A percentile compares a stretch with the other conserved stretches of the same genome.
phyloP scores from a whole-genome alignment of 2,329 filamentous ascomycete genomes.

The Madurella mycetomatis region DNA sequence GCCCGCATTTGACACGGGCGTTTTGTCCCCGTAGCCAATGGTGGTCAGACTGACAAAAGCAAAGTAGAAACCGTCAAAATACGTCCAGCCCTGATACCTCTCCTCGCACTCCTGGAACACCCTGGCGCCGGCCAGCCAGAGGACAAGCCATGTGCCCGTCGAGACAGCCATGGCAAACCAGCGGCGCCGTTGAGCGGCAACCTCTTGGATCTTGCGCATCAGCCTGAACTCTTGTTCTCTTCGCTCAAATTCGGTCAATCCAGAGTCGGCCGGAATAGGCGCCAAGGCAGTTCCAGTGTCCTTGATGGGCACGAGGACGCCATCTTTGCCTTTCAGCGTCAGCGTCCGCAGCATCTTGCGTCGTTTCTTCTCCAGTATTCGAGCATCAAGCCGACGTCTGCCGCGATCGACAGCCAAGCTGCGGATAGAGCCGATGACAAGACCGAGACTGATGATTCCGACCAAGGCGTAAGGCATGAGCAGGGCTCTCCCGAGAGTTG shows the following conservation, averaged over 20 bases:
- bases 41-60: slow-evolving; percentile 78
- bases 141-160: slow-evolving; percentile 59
- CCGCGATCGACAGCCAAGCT: slow-evolving; percentile 58
- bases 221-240: slow-evolving; percentile 68
- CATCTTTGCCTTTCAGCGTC: slow-evolving; percentile 41
- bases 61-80: slow-evolving; percentile 82
- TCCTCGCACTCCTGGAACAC: slow-evolving; percentile 59
- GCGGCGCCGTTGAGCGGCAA: slow-evolving; percentile 60
- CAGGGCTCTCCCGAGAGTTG: slow-evolving; percentile 60
- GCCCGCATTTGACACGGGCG: slow-evolving; percentile 71
- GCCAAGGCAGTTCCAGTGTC: slow-evolving; percentile 18
- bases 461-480: slow-evolving; percentile 80
- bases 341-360: slow-evolving; percentile 44
- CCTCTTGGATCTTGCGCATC: slow-evolving; percentile 74
- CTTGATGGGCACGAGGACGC: slow-evolving; percentile 47
- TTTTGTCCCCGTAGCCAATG: slow-evolving; percentile 80
- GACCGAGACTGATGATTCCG: slow-evolving; percentile 78
- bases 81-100: slow-evolving; percentile 59
- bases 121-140: slow-evolving; percentile 78
- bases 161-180: slow-evolving; percentile 73
- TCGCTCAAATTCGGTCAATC: slow-evolving; percentile 50
- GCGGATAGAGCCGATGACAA: slow-evolving; percentile 76
- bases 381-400: slow-evolving; percentile 48
- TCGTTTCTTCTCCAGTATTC: slow-evolving; percentile 58
- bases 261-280: slow-evolving; percentile 19